Conservation (phyloP, 2,329 filamentous ascomycete genomes). For the Penicillium griseofulvum region DNA sequence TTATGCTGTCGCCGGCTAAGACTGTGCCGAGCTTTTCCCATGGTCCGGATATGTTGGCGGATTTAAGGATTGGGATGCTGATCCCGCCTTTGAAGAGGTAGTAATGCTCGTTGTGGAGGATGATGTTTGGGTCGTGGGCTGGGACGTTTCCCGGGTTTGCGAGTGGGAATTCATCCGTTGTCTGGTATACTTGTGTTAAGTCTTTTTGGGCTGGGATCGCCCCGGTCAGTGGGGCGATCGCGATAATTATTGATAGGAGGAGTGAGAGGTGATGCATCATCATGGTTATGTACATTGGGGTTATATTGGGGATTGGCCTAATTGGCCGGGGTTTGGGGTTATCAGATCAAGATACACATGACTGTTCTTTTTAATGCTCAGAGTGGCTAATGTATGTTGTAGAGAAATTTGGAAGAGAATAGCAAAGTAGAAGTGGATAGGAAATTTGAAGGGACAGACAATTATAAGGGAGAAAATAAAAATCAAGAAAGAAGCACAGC, state of each 20-base stretch:
- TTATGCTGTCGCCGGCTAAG: constrained; percentile 28
- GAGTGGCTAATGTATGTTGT: not conserved
- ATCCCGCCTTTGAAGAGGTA: constrained; percentile 37
- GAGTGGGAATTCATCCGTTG: constrained; percentile 25
- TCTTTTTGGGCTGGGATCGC: constrained; percentile 4
- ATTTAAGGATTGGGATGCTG: constrained; percentile 8
- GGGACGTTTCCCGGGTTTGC: constrained; percentile 29
- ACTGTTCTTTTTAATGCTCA: not conserved
- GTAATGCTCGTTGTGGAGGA: constrained; percentile 27
- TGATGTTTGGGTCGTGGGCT: constrained; percentile 37
- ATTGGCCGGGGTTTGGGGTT: not conserved
- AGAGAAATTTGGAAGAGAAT: not conserved
- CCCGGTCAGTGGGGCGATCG: not conserved
- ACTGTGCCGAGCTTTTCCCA: constrained; percentile 36
- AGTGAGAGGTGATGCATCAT: not conserved
- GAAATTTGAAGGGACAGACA: constrained; percentile 1
- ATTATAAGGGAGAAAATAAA: not conserved
- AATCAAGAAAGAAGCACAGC: constrained; percentile 6
- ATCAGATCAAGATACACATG: constrained; percentile 4
- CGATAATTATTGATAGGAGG: constrained; percentile 1
- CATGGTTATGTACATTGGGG: constrained; percentile 2
- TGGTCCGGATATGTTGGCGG: constrained; percentile 27
- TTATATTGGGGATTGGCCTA: not conserved
- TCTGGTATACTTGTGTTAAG: constrained; percentile 21
- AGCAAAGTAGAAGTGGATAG: not conserved